Conservation (phyloP, 805 yeast genomes). For the Pichia deserticola region DNA sequence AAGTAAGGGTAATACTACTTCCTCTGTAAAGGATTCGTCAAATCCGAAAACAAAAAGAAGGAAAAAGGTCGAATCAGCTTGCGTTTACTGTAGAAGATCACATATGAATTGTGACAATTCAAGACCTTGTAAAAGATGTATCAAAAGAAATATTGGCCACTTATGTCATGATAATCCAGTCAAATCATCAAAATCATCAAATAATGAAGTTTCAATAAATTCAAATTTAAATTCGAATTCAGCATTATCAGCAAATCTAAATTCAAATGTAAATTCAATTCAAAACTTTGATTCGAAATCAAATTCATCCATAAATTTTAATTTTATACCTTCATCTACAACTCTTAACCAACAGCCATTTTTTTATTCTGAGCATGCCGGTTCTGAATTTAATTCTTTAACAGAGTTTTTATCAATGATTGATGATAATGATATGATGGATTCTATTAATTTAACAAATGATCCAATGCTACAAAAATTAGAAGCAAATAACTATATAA, state of each 20-base stretch:
- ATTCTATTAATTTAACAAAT: conserved; percentile 29
- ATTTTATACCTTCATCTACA: conserved; percentile 12
- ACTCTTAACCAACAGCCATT: conserved; percentile 59
- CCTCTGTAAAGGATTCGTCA: neutral
- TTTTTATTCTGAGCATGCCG: conserved; percentile 86
- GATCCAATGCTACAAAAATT: conserved; percentile 32
- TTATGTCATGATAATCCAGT: conserved; percentile 60
- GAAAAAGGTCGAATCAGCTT: conserved; percentile 59
- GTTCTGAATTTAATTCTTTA: conserved; percentile 83
- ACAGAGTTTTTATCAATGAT: conserved; percentile 86
- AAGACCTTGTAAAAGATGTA: conserved; percentile 73
- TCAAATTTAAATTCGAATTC: neutral
- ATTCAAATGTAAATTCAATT: no score
- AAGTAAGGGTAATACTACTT: no score
- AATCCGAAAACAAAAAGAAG: conserved; percentile 16
- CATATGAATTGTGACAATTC: conserved; percentile 89
- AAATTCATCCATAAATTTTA: neutral
- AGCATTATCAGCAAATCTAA: neutral
- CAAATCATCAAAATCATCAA: conserved; percentile 29
- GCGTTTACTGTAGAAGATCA: conserved; percentile 86
- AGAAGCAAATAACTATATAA: conserved; percentile 18
- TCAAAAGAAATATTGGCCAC: conserved; percentile 82
- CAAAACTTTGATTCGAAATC: neutral
- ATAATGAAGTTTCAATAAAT: neutral
- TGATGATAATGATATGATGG: conserved; percentile 72